A percentile compares a stretch with the other conserved stretches of the same genome.
Evolutionary conservation across 345 rosid genomes (phyloP).

Genomic region (Aquilaria malaccensis): DNA sequence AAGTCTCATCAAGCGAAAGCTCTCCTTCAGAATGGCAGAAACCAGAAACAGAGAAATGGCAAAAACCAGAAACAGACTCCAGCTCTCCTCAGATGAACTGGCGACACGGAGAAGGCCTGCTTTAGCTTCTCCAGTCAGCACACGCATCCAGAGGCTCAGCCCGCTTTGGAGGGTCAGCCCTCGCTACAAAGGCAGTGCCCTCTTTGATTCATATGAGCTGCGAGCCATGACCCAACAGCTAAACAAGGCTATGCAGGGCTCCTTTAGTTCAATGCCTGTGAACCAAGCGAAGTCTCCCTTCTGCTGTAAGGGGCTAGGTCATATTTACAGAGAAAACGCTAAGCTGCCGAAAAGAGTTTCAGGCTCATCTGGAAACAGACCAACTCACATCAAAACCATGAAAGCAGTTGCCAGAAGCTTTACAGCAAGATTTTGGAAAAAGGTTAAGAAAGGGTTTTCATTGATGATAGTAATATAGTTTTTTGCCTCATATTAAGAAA

Average conservation of each 20-base stretch:
- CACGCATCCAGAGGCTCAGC: slow-evolving; percentile 6
- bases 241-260: slow-evolving; percentile 32
- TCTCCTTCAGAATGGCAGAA: slow-evolving; percentile 12
- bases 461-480: too few relatives aligned
- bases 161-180: slow-evolving; percentile 20
- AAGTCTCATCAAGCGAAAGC: neutral
- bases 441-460: slow-evolving; percentile 25
- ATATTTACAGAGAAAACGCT: slow-evolving; percentile 17
- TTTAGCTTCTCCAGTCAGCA: neutral
- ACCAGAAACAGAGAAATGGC: neutral
- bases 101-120: neutral
- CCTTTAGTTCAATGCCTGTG: slow-evolving; percentile 17
- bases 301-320: slow-evolving; percentile 10
- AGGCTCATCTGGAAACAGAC: slow-evolving; percentile 5
- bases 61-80: slow-evolving; percentile 1
- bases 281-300: slow-evolving; percentile 21
- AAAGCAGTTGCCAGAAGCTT: slow-evolving; percentile 17
- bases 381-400: neutral
- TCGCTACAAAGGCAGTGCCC: slow-evolving; percentile 24
- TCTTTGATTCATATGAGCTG: slow-evolving; percentile 42
- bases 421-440: slow-evolving; percentile 36
- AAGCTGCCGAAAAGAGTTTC: slow-evolving; percentile 13
- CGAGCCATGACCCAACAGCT: slow-evolving; percentile 33
- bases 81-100: neutral
- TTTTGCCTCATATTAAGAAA: too few relatives aligned